Percentiles rank a stretch among this genome's conserved stretches.
Conservation (phyloP, 495 filamentous ascomycete species). For the Lichenothelia convexa region DNA sequence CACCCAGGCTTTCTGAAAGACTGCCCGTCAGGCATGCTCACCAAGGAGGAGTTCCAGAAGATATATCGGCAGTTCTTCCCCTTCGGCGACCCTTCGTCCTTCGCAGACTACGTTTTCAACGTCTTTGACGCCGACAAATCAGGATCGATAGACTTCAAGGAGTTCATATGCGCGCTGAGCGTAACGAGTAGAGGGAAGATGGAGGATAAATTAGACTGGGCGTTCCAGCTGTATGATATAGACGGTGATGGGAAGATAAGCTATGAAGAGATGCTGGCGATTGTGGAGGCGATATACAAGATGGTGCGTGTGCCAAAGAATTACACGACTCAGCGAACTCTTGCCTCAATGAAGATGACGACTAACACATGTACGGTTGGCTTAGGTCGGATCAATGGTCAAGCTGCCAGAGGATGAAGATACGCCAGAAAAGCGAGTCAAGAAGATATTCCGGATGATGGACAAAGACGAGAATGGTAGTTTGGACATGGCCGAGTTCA, state of each 20-base stretch:
- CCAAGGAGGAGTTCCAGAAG: slow-evolving; percentile 96
- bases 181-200: slow-evolving; percentile 94
- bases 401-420: slow-evolving; percentile 97
- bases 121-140: slow-evolving; percentile 96
- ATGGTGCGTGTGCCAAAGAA: slow-evolving; percentile 48
- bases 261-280: slow-evolving; percentile 96
- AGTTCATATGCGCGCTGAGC: slow-evolving; percentile 95
- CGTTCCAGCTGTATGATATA: slow-evolving; percentile 98
- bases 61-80: slow-evolving; percentile 99
- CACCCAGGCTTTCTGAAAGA: slow-evolving; percentile 84
- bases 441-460: slow-evolving; percentile 99
- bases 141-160: slow-evolving; percentile 97
- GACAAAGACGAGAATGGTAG: slow-evolving; percentile 98
- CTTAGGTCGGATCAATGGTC: slow-evolving; percentile 99
- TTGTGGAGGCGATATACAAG: slow-evolving; percentile 98
- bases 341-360: too few species aligned
- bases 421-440: slow-evolving; percentile 93
- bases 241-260: slow-evolving; percentile 97
- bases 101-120: slow-evolving; percentile 98
- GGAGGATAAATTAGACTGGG: slow-evolving; percentile 99
- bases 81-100: slow-evolving; percentile 89
- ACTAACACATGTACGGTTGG: too few species aligned
- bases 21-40: slow-evolving; percentile 88
- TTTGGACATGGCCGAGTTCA: slow-evolving; percentile 90
- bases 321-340: too few species aligned